Evolutionary conservation across 345 rosid species (phyloP), one percentile per base, ranked within the genome.

Genomic region (Xanthoceras sorbifolium): DNA sequence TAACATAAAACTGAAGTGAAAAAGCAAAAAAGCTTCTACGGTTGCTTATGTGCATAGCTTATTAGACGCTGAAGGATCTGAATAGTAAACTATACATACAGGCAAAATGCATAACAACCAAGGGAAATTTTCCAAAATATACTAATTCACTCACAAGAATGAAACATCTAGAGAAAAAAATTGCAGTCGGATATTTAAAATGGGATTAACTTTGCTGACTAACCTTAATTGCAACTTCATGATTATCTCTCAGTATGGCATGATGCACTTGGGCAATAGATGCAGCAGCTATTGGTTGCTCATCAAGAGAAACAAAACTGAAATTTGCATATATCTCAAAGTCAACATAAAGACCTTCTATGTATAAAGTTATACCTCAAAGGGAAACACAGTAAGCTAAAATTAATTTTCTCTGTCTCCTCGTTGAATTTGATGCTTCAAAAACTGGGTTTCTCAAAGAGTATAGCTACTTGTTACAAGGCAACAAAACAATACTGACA

Each of bases 181-280:
- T 46, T 59, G 67, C n/a, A 69, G 17, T 42, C 9, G 46, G 26
- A 67, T 22, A 34, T 64, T 70, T 66, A 10, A 29, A 32, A 48
- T 7, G 36, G 40, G 28, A 66, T 31, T 42, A 65, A 57, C 62
- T 55, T 15, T 52, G 25, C 17, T 52, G 10, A 68, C 83, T 17
- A 76, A 93, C 98, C 98, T 94, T 94, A 36, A 94, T 74, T 54
- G 94, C 98, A 75, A 93, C 97, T 84, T 88, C 93, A 75, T 86
- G 90, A 82, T 73, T 57, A 76, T 91, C 79, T 79, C 82, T 91
- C 76, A 91, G 75, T 38, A 86, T 72, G 1, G 97, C 98, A 68
- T 26, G 95, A 80, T 94, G 98, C 42, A 92, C 98, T 85, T 94
- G 98, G 57, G 97, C 97, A 84, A 94, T 92, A 68, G 98, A 94